phyloP scores from a whole-genome alignment of 768 basidiomycete genomes.

The Suillus variegatus region DNA sequence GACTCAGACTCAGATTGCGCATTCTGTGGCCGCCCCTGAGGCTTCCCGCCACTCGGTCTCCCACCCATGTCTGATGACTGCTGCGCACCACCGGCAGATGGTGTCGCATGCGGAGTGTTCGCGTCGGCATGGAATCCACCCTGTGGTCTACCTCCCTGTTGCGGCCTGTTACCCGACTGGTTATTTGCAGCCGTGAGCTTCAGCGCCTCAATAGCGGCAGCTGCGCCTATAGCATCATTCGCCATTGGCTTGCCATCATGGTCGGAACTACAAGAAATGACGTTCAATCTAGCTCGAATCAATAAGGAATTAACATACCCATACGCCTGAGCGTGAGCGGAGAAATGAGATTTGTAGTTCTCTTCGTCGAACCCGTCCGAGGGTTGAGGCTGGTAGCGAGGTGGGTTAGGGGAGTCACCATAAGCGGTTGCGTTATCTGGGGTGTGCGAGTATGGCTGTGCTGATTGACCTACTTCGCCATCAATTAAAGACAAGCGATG shows the following conservation, averaged over 20 bases:
- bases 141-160: constrained; percentile 6
- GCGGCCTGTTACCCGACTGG: neutral
- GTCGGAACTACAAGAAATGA: neutral
- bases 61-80: neutral
- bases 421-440: constrained; percentile 20
- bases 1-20: neutral
- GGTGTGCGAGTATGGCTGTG: constrained; percentile 21
- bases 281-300: neutral
- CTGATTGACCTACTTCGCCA: constrained; percentile 12
- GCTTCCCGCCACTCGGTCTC: constrained; percentile 8
- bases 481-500: neutral
- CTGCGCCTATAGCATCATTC: constrained; percentile 25
- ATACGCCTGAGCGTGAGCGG: constrained; percentile 34
- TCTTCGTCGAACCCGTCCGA: constrained; percentile 12
- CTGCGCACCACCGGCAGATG: constrained; percentile 12
- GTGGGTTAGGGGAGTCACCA: constrained; percentile 16
- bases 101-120: neutral
- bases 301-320: constrained; percentile 20
- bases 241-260: constrained; percentile 25
- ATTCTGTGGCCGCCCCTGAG: neutral
- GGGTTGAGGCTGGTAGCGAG: constrained; percentile 7
- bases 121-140: constrained; percentile 1
- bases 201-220: constrained; percentile 33
- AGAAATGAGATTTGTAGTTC: constrained; percentile 20
- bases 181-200: constrained; percentile 25